Evolutionary conservation across 2,329 filamentous ascomycete species (phyloP), one percentile per base, ranked within the genome.

Genomic region (Talaromyces sp.): DNA sequence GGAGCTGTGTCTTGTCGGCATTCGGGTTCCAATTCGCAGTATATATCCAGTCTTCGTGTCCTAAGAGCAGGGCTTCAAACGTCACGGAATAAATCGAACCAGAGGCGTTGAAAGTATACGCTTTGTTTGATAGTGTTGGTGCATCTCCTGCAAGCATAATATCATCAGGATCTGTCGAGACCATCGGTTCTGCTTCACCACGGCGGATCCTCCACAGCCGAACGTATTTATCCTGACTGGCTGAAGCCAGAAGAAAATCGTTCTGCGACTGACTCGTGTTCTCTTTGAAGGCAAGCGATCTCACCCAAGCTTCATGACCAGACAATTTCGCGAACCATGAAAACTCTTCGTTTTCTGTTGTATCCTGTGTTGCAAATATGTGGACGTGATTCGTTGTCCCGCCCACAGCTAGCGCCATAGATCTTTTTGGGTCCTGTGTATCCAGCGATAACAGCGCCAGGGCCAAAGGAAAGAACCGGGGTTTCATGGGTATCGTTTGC

Each of bases 21-120:
- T 79, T 73, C 6, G 81, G 81, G 63, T 85, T 83, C 93, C 93
- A 97, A 60, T 83, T 82, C 1, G 91, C 88, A 61, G 90, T 96
- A 76, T 96, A 98, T 61, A 99, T 94, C 95, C 95, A 99, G 71
- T 99, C 95, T 72, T 99, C 95, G 71, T 99, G 95, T 8, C 95
- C 95, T 2, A 99, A 85, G 5, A 99, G 83, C 2, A 99, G 81
- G 1, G 95, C 95, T 75, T 99, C 95, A 67, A 99, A 98, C 0
- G 92, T 96, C 61, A 96, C 82, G 6, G 89, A 90, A 75, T 90
- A 94, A 66, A 89, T 88, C 4, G 79, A 81, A 0, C 77, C 81
- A 0, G 78, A 80, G 2, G 85, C 82, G 50, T 85, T 83, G 62
- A 99, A 86, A 60, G 85, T 85, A 73, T 98, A 90, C 0, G 90